Percentiles rank a stretch among this genome's conserved stretches.
Conservation (phyloP, 2,329 filamentous ascomycete species). For the Aspergillus glaucus region DNA sequence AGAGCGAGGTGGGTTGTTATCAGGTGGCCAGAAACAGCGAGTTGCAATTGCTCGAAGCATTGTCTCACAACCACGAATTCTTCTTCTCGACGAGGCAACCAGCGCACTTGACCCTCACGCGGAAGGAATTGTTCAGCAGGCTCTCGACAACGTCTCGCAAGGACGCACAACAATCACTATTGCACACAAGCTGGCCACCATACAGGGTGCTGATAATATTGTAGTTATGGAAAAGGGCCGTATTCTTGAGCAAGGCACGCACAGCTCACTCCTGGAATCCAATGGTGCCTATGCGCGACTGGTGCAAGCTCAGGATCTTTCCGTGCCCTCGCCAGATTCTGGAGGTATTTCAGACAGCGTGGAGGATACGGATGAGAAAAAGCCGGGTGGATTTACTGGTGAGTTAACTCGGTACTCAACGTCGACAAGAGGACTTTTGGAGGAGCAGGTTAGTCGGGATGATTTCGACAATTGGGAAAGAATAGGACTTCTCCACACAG, state of each 20-base stretch:
- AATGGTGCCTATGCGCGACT: slow-evolving; percentile 37
- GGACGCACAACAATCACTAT: slow-evolving; percentile 39
- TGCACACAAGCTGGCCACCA: slow-evolving; percentile 41
- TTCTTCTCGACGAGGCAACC: slow-evolving; percentile 86
- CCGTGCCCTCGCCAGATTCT: too few species aligned
- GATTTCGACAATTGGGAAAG: too few species aligned
- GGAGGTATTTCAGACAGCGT: too few species aligned
- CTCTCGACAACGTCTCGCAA: slow-evolving; percentile 65
- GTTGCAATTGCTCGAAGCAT: slow-evolving; percentile 79
- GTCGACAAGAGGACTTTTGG: too few species aligned
- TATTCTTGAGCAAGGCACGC: slow-evolving; percentile 41
- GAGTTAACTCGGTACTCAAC: too few species aligned
- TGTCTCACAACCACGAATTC: slow-evolving; percentile 72
- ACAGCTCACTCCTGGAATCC: slow-evolving; percentile 34
- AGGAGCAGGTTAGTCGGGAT: too few species aligned
- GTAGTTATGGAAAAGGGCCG: slow-evolving; percentile 39
- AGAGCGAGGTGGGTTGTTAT: slow-evolving; percentile 73
- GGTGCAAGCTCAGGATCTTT: slow-evolving; percentile 45
- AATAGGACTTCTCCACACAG: too few species aligned
- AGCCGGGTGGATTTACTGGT: too few species aligned
- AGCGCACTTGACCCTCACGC: slow-evolving; percentile 81
- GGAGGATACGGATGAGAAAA: too few species aligned
- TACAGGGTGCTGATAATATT: slow-evolving; percentile 41
- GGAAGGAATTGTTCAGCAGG: slow-evolving; percentile 78
- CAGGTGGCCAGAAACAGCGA: slow-evolving; percentile 87